Base-by-base conservation (phyloP, 768 basidiomycete species). In the Baorangia bicolor region DNA sequence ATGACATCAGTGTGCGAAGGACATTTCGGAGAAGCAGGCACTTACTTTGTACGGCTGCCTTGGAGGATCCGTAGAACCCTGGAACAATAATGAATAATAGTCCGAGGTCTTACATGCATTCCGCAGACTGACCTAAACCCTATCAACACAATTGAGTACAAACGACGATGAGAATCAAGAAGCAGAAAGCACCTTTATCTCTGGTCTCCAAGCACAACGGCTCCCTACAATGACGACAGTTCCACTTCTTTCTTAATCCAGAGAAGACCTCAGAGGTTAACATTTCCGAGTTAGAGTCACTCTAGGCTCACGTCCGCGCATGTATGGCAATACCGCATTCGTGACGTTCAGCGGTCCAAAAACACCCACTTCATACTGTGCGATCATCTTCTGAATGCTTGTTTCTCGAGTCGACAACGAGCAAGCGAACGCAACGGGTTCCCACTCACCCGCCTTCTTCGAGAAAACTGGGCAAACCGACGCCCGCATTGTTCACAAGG, bases 401-500 rank as follows among this genome's bases (percentile, higher is more conserved):
- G 34, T 21, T 16, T 28, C 27, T 25, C 34, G 6, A 3, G 27
- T 56, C 9, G 31, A 43, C 16, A n/a, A 27, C 23, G 20, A 9
- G 45, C n/a, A 23, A 41, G 31, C 42, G 7, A 33, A 30, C 21
- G 8, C 11, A 28, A 44, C 13, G 3, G 23, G 11, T 47, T 30
- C n/a, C 27, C 25, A 68, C 76, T 55, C 56, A 83, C 81, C 82
- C 79, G 59, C 74, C 76, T 67, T 86, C 85, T 68, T 87, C 85
- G 10, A 82, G 48, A 7, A 85, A 50, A 13, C 76, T 71, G 4
- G 74, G 75, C 35, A 73, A 46, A 2, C 79, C 78, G 55, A 64
- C 61, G 66, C 82, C 85, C 28, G 85, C 86, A 63, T 87, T 87
- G 56, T 86, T 86, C 28, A 86, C 82, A 14, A 86, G 58, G 5